phyloP scores from a whole-genome alignment of 768 basidiomycete genomes.

The Lactarius sanguifluus region DNA sequence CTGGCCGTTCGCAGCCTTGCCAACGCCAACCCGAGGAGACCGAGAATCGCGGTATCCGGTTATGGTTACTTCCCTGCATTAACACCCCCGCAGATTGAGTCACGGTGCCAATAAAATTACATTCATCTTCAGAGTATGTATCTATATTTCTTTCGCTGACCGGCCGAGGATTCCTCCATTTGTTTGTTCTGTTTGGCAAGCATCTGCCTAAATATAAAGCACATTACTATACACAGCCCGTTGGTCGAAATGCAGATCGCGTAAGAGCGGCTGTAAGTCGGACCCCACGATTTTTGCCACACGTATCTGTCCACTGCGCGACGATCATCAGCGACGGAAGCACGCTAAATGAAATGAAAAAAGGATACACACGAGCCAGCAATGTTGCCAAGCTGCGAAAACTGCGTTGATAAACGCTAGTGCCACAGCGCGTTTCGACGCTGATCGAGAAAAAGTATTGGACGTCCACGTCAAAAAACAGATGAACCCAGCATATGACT shows the following conservation, averaged over 20 bases:
- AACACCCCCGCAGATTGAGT: neutral
- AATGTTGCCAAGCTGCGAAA: conserved; percentile 82
- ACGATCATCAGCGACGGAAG: conserved; percentile 13
- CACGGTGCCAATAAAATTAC: neutral
- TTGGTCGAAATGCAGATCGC: conserved; percentile 67
- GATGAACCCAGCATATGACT: conserved; percentile 71
- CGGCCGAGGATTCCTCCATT: conserved; percentile 41
- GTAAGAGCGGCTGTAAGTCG: conserved; percentile 67
- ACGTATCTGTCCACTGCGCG: conserved; percentile 47
- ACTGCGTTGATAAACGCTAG: conserved; percentile 79
- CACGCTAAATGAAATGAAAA: neutral
- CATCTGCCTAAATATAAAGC: conserved; percentile 37
- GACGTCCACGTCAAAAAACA: conserved; percentile 57
- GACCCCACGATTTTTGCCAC: conserved; percentile 71
- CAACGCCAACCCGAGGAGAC: neutral
- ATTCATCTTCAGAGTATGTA: conserved; percentile 45
- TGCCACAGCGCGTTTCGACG: conserved; percentile 87
- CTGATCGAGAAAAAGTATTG: conserved; percentile 67
- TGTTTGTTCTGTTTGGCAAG: conserved; percentile 36
- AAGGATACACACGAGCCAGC: conserved; percentile 64
- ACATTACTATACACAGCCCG: conserved; percentile 42
- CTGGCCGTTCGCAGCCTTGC: neutral
- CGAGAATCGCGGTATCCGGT: neutral
- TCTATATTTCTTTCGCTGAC: conserved; percentile 41
- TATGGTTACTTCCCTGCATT: neutral